Evolutionary conservation across 2,329 filamentous ascomycete genomes (phyloP).

Genomic region (Pyrenophora tritici-repentis): DNA sequence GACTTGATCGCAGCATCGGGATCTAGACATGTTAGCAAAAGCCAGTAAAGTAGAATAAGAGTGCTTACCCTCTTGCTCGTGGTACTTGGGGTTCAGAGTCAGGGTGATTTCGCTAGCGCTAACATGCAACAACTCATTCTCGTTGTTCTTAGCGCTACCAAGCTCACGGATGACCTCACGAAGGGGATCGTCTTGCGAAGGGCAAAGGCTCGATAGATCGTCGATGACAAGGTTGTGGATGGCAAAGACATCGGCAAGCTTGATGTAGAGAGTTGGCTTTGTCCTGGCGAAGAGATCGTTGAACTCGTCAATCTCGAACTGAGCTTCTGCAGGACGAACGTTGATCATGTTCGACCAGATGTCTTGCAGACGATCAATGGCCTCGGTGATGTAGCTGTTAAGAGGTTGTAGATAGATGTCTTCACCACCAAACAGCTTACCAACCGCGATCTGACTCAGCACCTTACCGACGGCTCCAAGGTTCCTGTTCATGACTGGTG

Average conservation of each 20-base stretch:
- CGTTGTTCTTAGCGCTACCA: conserved; percentile 94
- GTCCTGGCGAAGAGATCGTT: conserved; percentile 96
- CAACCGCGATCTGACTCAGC: conserved; percentile 84
- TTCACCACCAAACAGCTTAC: conserved; percentile 87
- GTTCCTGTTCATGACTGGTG: conserved; percentile 91
- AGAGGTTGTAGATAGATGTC: conserved; percentile 95
- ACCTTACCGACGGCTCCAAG: conserved; percentile 90
- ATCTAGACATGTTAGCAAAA: conserved; percentile 58
- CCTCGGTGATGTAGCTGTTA: conserved; percentile 87
- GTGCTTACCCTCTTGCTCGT: conserved; percentile 72
- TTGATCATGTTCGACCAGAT: conserved; percentile 79
- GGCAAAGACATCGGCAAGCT: conserved; percentile 95
- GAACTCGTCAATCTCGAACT: conserved; percentile 98
- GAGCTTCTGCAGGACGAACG: conserved; percentile 83
- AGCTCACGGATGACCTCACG: conserved; percentile 92
- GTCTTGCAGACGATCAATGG: conserved; percentile 75
- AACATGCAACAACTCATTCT: conserved; percentile 86
- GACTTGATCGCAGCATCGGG: conserved; percentile 91
- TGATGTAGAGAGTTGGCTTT: conserved; percentile 98
- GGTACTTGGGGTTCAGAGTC: conserved; percentile 86
- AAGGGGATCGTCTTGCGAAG: conserved; percentile 81
- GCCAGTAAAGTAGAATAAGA: not conserved
- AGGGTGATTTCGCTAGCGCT: conserved; percentile 88
- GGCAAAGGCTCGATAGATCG: conserved; percentile 78
- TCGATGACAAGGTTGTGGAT: conserved; percentile 86